Evolutionary conservation across 106 monocot species (phyloP).

Genomic region (Phalaenopsis aphrodite): DNA sequence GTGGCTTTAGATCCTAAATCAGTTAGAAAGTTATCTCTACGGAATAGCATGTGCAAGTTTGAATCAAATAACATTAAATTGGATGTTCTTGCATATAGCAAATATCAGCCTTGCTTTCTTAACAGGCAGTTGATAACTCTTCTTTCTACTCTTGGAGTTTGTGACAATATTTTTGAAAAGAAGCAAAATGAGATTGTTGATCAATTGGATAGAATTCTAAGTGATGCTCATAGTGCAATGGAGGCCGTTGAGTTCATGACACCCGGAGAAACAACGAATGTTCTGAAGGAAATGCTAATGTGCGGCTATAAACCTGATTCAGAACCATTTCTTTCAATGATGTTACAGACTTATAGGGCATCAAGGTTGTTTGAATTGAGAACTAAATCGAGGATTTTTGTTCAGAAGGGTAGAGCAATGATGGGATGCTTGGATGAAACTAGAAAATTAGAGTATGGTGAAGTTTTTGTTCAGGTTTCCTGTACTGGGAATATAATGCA

Average conservation of each 20-base stretch:
- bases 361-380: slow-evolving; percentile 60
- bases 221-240: slow-evolving; percentile 42
- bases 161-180: slow-evolving; percentile 49
- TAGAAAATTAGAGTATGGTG: slow-evolving; percentile 57
- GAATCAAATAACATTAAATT: slow-evolving; percentile 61
- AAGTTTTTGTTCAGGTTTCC: slow-evolving; percentile 78
- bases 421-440: slow-evolving; percentile 97
- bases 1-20: slow-evolving; percentile 77
- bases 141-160: slow-evolving; percentile 78
- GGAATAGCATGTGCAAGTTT: slow-evolving; percentile 85
- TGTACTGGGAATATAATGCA: slow-evolving; percentile 5
- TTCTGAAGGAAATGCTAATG: slow-evolving; percentile 55
- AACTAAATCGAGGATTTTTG: slow-evolving; percentile 72
- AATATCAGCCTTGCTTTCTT: slow-evolving; percentile 73
- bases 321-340: slow-evolving; percentile 80
- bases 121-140: slow-evolving; percentile 90
- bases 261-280: slow-evolving; percentile 53
- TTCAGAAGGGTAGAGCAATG: slow-evolving; percentile 77
- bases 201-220: slow-evolving; percentile 48
- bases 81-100: slow-evolving; percentile 80
- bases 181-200: slow-evolving; percentile 52
- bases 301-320: slow-evolving; percentile 68
- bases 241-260: slow-evolving; percentile 55
- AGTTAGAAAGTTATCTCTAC: slow-evolving; percentile 48
- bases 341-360: slow-evolving; percentile 64